These are phyloP conservation scores for Proteromonas lacertae DNA, from an alignment of 352 stramenopile species.

Conservation along the genomic window DNA sequence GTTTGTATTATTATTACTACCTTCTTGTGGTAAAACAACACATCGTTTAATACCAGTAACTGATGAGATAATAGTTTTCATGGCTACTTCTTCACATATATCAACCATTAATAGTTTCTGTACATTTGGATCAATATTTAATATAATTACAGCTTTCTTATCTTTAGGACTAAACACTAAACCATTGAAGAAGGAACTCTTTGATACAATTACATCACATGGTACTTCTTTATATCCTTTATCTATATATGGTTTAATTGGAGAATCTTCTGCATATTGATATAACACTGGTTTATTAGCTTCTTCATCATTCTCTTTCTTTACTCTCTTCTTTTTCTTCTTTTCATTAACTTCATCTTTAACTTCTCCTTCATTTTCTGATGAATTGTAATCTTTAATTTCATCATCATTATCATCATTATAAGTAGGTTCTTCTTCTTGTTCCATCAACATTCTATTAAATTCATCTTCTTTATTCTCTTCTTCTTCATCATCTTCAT, in stretches of 20 bases:
- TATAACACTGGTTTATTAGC: no score
- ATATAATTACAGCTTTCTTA: conserved; percentile 12
- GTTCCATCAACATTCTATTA: neutral
- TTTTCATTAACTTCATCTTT: no score
- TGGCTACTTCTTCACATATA: conserved; percentile 22
- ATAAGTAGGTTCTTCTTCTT: neutral
- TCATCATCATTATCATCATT: conserved; percentile 13
- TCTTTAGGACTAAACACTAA: conserved; percentile 3
- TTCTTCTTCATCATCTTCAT: neutral
- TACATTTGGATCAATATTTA: conserved; percentile 18
- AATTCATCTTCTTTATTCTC: no score
- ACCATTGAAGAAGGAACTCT: neutral
- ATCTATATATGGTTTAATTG: no score
- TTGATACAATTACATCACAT: neutral
- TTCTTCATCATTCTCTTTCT: no score
- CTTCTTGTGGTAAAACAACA: conserved; percentile 13
- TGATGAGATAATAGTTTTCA: conserved; percentile 11
- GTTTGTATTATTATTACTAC: conserved; percentile 25
- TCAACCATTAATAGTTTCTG: conserved; percentile 32
- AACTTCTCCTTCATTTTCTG: no score
- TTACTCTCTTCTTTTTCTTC: no score
- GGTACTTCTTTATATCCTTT: neutral
- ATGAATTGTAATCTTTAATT: conserved; percentile 20
- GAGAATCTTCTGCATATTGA: no score
- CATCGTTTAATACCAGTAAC: conserved; percentile 17